Percentiles rank a stretch among this genome's conserved stretches.
phyloP scores from a whole-genome alignment of 1,284 basidiomycete genomes.

The Tilletiopsis washingtonensis region DNA sequence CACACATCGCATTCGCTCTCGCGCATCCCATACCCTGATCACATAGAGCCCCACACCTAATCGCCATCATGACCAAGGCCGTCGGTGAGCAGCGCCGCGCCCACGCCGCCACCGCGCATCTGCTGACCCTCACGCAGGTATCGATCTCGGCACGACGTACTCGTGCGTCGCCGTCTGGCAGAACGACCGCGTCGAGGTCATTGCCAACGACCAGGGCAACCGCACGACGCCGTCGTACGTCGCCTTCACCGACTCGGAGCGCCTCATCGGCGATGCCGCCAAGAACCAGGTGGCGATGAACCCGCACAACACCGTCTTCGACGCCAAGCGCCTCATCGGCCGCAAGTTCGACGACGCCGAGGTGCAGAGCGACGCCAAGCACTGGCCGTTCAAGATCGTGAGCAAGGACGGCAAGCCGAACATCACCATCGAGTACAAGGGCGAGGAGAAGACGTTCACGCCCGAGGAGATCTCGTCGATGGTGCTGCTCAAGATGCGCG shows the following conservation, averaged over 20 bases:
- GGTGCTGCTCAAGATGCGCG: constrained; percentile 97
- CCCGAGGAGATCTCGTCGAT: constrained; percentile 88
- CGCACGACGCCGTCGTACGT: constrained; percentile 72
- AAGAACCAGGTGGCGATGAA: constrained; percentile 73
- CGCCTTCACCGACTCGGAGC: constrained; percentile 64
- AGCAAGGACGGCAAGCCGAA: constrained; percentile 47
- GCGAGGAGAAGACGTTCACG: constrained; percentile 44
- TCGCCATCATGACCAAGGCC: constrained; percentile 60
- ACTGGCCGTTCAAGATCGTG: constrained; percentile 51
- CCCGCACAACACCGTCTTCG: constrained; percentile 59
- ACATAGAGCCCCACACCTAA: too few species aligned
- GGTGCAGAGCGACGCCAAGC: constrained; percentile 49
- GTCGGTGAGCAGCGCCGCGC: too few species aligned
- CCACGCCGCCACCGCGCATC: too few species aligned
- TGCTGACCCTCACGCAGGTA: constrained; percentile 57
- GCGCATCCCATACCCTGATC: too few species aligned
- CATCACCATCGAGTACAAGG: constrained; percentile 42
- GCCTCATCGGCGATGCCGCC: constrained; percentile 89
- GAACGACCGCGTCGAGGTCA: constrained; percentile 94
- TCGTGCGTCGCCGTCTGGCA: constrained; percentile 78
- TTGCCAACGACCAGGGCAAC: constrained; percentile 90
- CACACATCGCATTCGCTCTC: too few species aligned
- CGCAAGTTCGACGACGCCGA: constrained; percentile 53
- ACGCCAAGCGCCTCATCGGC: constrained; percentile 89
- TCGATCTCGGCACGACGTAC: constrained; percentile 72